phyloP scores from a whole-genome alignment of 208 protist genomes.

The Acanthamoeba healyi region DNA sequence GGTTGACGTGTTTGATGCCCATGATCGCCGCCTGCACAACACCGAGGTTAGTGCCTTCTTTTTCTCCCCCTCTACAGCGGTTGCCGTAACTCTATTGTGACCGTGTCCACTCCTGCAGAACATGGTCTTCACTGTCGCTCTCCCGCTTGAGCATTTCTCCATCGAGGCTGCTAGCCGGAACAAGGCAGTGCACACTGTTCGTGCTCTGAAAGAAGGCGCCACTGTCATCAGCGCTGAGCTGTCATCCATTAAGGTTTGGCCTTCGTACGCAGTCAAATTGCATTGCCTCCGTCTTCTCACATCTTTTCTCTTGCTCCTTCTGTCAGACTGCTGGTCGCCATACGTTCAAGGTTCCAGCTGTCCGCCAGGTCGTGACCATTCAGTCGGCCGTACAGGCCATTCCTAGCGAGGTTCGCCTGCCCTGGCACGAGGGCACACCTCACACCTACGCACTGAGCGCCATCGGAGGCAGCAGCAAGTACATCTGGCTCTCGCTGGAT shows the following conservation, averaged over 20 bases:
- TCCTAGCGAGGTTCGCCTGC: slow-evolving; percentile 25
- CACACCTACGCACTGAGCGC: slow-evolving; percentile 42
- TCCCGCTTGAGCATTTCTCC: slow-evolving; percentile 27
- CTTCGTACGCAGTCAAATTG: background rate
- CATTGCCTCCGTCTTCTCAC: background rate
- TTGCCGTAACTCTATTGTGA: too few species aligned
- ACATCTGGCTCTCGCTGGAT: slow-evolving; percentile 62
- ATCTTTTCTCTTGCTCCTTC: background rate
- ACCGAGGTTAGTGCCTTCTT: slow-evolving; percentile 14
- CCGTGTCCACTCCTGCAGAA: background rate
- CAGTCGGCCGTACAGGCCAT: slow-evolving; percentile 20
- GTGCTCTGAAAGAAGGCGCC: slow-evolving; percentile 36
- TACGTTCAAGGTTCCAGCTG: slow-evolving; percentile 39
- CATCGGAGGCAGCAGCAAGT: slow-evolving; percentile 65
- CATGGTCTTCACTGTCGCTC: slow-evolving; percentile 44
- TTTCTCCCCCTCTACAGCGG: background rate
- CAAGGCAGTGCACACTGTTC: slow-evolving; percentile 11
- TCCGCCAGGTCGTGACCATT: slow-evolving; percentile 29
- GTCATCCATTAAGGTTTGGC: slow-evolving; percentile 29
- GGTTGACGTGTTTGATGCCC: slow-evolving; percentile 65
- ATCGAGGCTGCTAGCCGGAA: slow-evolving; percentile 18
- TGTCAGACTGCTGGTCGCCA: background rate
- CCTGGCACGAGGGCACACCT: background rate
- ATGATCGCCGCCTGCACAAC: slow-evolving; percentile 57
- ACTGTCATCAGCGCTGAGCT: slow-evolving; percentile 31